Conservation (phyloP, 257 asterid species). For the Salvia hispanica region DNA sequence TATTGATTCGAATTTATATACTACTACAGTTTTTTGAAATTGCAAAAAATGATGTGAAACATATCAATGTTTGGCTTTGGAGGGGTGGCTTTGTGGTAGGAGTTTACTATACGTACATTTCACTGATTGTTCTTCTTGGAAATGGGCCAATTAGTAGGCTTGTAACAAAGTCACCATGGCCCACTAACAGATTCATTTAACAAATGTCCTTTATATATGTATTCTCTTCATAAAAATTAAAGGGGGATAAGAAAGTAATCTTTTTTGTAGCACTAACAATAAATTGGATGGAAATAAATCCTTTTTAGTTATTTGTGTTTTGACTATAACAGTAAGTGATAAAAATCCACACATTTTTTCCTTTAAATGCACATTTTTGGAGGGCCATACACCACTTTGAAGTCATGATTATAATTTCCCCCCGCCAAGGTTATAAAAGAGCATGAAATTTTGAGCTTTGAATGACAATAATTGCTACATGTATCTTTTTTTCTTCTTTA, state of each 20-base stretch:
- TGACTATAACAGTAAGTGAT: constrained; percentile 58
- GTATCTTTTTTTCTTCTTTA: too few species aligned
- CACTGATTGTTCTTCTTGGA: background rate
- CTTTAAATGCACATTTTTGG: constrained; percentile 36
- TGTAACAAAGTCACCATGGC: background rate
- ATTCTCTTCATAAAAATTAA: background rate
- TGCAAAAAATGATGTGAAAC: too few species aligned
- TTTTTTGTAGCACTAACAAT: constrained; percentile 48
- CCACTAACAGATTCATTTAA: background rate
- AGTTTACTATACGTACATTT: background rate
- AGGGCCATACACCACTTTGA: constrained; percentile 39
- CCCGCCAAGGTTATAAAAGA: constrained; percentile 30
- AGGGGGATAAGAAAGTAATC: constrained; percentile 42
- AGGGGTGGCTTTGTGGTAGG: too few species aligned
- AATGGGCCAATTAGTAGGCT: background rate
- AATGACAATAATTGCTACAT: constrained; percentile 6
- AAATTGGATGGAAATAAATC: constrained; percentile 39
- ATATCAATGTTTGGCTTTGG: too few species aligned
- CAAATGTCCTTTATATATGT: constrained; percentile 34
- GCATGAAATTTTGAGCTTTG: constrained; percentile 46
- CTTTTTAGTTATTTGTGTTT: constrained; percentile 29
- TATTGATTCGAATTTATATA: too few species aligned
- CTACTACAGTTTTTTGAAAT: too few species aligned
- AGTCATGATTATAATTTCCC: constrained; percentile 47
- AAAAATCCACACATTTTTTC: constrained; percentile 35